phyloP scores from a whole-genome alignment of 805 yeast genomes.

The Millerozyma miso region DNA sequence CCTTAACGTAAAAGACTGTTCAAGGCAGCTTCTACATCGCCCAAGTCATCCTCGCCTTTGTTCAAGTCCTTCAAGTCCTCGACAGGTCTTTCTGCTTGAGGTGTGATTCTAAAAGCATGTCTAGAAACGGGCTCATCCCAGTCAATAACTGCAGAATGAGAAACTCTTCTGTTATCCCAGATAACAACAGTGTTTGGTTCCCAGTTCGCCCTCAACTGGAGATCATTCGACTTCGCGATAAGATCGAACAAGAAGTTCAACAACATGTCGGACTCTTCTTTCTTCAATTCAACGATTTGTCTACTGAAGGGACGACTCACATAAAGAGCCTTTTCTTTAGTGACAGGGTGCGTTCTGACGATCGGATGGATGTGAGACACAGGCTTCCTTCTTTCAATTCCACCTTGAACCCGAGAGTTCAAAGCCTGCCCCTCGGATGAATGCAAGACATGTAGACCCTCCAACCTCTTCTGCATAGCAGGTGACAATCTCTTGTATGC shows the following conservation, averaged over 20 bases:
- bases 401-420: constrained; percentile 51
- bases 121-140: constrained; percentile 65
- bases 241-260: constrained; percentile 54
- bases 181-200: constrained; percentile 65
- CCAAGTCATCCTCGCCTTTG: constrained; percentile 30
- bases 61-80: constrained; percentile 36
- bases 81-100: constrained; percentile 70
- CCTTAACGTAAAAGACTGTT: constrained; percentile 10
- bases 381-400: constrained; percentile 60
- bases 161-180: constrained; percentile 75
- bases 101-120: constrained; percentile 72
- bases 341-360: constrained; percentile 69
- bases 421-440: constrained; percentile 68
- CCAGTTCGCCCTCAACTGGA: constrained; percentile 69
- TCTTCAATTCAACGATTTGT: constrained; percentile 66
- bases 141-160: constrained; percentile 68
- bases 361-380: constrained; percentile 66
- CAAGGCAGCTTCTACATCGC: constrained; percentile 29
- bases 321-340: constrained; percentile 55
- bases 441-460: constrained; percentile 64
- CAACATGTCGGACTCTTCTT: constrained; percentile 63
- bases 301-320: constrained; percentile 61
- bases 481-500: constrained; percentile 72
- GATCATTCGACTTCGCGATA: constrained; percentile 50
- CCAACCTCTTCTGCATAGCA: constrained; percentile 51